Percentiles rank a stretch among this genome's conserved stretches.
phyloP scores from a whole-genome alignment of 768 basidiomycete genomes.

The Tylopilus subfusipes region DNA sequence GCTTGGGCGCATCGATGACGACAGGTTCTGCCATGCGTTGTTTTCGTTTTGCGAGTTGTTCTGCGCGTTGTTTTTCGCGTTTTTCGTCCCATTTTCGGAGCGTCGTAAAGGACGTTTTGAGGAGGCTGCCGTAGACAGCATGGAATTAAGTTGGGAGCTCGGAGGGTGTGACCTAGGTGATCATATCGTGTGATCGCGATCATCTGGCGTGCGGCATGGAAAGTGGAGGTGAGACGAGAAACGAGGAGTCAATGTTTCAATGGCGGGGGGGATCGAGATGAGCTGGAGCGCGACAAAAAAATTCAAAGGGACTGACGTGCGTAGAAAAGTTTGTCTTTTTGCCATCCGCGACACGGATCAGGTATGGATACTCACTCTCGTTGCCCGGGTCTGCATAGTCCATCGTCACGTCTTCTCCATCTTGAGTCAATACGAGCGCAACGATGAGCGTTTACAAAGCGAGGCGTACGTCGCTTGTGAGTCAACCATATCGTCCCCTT shows the following conservation, averaged over 20 bases:
- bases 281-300: background rate
- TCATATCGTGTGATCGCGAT: background rate
- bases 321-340: constrained; percentile 70
- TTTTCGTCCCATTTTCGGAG: constrained; percentile 96
- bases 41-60: constrained; percentile 64
- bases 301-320: constrained; percentile 44
- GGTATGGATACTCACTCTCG: constrained; percentile 69
- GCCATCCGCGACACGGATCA: constrained; percentile 76
- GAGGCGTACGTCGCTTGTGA: constrained; percentile 79
- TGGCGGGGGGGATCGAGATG: background rate
- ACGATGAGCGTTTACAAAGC: background rate
- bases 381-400: constrained; percentile 32
- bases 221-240: background rate
- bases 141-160: constrained; percentile 72
- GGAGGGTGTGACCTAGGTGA: constrained; percentile 51
- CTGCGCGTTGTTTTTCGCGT: constrained; percentile 75
- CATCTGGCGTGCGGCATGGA: background rate
- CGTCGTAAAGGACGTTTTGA: constrained; percentile 76
- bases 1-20: constrained; percentile 64
- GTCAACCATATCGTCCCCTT: constrained; percentile 88
- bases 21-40: constrained; percentile 72
- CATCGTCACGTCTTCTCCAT: constrained; percentile 64
- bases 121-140: constrained; percentile 65
- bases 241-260: background rate
- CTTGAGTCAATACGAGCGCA: constrained; percentile 54